These are phyloP conservation scores for Talaromyces liani DNA, from an alignment of 495 filamentous ascomycete genomes.

Conservation along the genomic window DNA sequence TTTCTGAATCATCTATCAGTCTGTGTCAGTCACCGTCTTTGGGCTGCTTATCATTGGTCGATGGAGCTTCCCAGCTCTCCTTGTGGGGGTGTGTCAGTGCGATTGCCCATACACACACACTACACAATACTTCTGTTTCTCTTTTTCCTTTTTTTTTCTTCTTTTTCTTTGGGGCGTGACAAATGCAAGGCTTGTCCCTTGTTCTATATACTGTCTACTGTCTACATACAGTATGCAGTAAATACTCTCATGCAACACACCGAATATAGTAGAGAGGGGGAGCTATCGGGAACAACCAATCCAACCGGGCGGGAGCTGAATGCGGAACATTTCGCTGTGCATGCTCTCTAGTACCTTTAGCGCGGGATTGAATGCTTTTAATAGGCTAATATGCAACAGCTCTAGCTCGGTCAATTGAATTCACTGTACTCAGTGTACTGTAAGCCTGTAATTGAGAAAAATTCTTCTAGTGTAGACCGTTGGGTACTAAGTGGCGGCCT, in stretches of 20 bases:
- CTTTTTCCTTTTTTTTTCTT: neutral
- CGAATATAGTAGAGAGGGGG: neutral
- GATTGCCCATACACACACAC: neutral
- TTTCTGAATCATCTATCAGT: too few relatives aligned
- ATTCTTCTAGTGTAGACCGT: neutral
- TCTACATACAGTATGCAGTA: too few relatives aligned
- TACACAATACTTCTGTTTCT: neutral
- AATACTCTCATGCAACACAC: neutral
- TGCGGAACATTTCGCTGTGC: slow-evolving; percentile 4
- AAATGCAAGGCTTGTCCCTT: neutral
- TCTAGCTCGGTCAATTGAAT: neutral
- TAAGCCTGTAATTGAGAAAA: neutral
- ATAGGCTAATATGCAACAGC: neutral
- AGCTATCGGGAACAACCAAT: neutral
- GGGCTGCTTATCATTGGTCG: neutral
- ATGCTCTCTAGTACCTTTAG: neutral
- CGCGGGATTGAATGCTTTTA: neutral
- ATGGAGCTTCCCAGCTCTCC: neutral
- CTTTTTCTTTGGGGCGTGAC: neutral
- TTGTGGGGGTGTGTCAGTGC: slow-evolving; percentile 3
- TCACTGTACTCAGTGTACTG: too few relatives aligned
- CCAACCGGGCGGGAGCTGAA: slow-evolving; percentile 3
- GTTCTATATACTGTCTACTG: neutral
- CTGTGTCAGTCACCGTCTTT: neutral
- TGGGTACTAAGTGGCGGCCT: neutral